Evolutionary conservation across 768 basidiomycete species (phyloP).

Genomic region (Tylopilus cervinicoccineus): DNA sequence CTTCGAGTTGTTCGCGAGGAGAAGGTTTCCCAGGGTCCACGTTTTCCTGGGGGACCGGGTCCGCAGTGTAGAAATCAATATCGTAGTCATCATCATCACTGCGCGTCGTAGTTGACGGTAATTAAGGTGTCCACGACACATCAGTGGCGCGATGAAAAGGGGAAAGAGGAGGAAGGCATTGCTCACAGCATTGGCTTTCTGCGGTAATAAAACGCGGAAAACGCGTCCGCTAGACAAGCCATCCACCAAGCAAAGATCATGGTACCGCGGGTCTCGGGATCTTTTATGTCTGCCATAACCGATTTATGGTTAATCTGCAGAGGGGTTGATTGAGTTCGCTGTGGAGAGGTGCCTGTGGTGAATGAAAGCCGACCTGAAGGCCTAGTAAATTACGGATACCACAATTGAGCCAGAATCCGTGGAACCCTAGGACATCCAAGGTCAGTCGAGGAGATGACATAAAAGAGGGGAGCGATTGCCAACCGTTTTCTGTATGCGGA

Average conservation of each 20-base stretch:
- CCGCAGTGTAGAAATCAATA: slow-evolving; percentile 81
- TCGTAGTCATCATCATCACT: slow-evolving; percentile 86
- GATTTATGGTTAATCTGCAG: slow-evolving; percentile 80
- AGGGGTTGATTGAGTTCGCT: slow-evolving; percentile 5
- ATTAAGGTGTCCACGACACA: slow-evolving; percentile 18
- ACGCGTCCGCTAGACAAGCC: slow-evolving; percentile 82
- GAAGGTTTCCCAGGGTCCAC: slow-evolving; percentile 52
- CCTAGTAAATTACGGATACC: slow-evolving; percentile 78
- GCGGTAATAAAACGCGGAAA: slow-evolving; percentile 78
- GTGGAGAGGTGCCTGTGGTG: slow-evolving; percentile 5
- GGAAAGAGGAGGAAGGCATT: neutral
- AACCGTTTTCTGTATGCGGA: slow-evolving; percentile 69
- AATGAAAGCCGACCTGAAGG: slow-evolving; percentile 49
- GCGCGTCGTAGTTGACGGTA: slow-evolving; percentile 18
- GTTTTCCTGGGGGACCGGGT: slow-evolving; percentile 50
- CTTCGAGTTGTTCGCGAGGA: slow-evolving; percentile 78
- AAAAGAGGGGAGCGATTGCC: slow-evolving; percentile 13
- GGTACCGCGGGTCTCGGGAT: slow-evolving; percentile 71
- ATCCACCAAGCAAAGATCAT: slow-evolving; percentile 96
- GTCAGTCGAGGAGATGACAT: slow-evolving; percentile 16
- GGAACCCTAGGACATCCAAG: slow-evolving; percentile 53
- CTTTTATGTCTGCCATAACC: slow-evolving; percentile 66
- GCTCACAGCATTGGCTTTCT: slow-evolving; percentile 73
- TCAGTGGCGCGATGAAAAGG: slow-evolving; percentile 7
- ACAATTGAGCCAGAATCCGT: slow-evolving; percentile 78